Percentiles rank a stretch among this genome's conserved stretches.
phyloP scores from a whole-genome alignment of 2,329 filamentous ascomycete species.

The Daldinia eschscholtzii region DNA sequence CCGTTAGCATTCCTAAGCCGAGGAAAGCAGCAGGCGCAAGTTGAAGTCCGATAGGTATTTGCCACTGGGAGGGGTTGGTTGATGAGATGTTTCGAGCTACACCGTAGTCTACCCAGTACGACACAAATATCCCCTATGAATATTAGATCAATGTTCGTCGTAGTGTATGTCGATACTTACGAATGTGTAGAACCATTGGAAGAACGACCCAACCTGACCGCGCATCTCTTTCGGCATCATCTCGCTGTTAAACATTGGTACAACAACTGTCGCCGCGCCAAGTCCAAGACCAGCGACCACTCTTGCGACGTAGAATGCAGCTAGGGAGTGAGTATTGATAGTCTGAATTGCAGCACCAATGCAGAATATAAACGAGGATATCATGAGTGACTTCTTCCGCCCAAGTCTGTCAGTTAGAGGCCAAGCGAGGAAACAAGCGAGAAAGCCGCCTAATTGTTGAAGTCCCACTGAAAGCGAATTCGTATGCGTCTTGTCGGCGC shows the following conservation, averaged over 20 bases:
- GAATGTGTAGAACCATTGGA: slow-evolving; percentile 62
- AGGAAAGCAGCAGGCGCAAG: slow-evolving; percentile 61
- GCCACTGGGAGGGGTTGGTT: slow-evolving; percentile 62
- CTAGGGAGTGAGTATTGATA: slow-evolving; percentile 57
- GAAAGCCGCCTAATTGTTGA: slow-evolving; percentile 52
- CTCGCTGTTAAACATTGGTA: slow-evolving; percentile 57
- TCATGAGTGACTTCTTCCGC: slow-evolving; percentile 50
- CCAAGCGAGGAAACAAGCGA: slow-evolving; percentile 53
- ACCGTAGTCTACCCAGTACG: slow-evolving; percentile 67
- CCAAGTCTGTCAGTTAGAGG: slow-evolving; percentile 51
- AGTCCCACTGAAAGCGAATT: slow-evolving; percentile 52
- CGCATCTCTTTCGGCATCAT: slow-evolving; percentile 60
- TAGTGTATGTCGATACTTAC: slow-evolving; percentile 29
- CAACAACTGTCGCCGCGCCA: slow-evolving; percentile 53
- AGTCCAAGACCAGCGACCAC: slow-evolving; percentile 52
- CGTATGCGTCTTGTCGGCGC: slow-evolving; percentile 45
- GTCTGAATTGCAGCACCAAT: slow-evolving; percentile 59
- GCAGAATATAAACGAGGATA: slow-evolving; percentile 59
- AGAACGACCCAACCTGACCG: slow-evolving; percentile 63
- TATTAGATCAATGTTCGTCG: not conserved
- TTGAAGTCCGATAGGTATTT: slow-evolving; percentile 67
- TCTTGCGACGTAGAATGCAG: slow-evolving; percentile 52
- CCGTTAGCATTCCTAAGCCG: slow-evolving; percentile 61
- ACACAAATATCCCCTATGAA: slow-evolving; percentile 60
- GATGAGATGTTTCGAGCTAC: slow-evolving; percentile 53